Base-by-base conservation (phyloP, 2,329 filamentous ascomycete species). In the Phialophora verrucosa region DNA sequence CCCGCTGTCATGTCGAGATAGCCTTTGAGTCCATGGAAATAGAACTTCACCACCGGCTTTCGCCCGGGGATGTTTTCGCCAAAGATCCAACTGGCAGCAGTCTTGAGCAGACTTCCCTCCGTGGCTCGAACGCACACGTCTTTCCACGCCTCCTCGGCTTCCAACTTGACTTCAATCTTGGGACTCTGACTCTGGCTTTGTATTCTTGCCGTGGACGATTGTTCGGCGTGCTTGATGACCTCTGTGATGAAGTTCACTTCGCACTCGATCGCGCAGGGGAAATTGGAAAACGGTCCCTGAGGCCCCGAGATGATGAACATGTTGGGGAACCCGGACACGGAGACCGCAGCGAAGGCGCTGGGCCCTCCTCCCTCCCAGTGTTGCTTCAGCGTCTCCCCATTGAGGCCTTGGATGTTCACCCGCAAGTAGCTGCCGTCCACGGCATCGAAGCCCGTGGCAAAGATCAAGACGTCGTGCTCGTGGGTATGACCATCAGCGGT, bases 1-100 rank as follows among this genome's bases (percentile, higher is more conserved):
- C 12, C 32, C 32, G 10, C 32, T 10, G 32, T 35, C 32, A 35
- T 4, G 32, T 35, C 32, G 32, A 35, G 29, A 35, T 23, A 63
- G 11, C 23, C 59, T 10, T 17, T 25, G 4, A 66, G 27, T 10
- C 64, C 64, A 31, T 53, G 50, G 23, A 66, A 66, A 42, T 32
- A 66, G 29, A 63, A 49, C 27, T 59, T 51, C 10, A 42, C 29
- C 20, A 53, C 29, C 2, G 25, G 20, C 54, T 63, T 63, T 76
- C 87, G 88, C 0, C 81, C 84, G 0, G 85, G 84, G 2, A 87
- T 78, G 47, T 79, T 85, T 0, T 79, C 81, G 1, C 86, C 85
- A 82, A 87, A 85, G 69, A 86, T 31, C 63, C 63, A 65, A 14
- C 32, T 50, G 4, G 55, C 83, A 79, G 4, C 85, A 67, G 87